Base-by-base conservation (phyloP, 2,329 filamentous ascomycete species). In the Coniochaeta ligniaria region DNA sequence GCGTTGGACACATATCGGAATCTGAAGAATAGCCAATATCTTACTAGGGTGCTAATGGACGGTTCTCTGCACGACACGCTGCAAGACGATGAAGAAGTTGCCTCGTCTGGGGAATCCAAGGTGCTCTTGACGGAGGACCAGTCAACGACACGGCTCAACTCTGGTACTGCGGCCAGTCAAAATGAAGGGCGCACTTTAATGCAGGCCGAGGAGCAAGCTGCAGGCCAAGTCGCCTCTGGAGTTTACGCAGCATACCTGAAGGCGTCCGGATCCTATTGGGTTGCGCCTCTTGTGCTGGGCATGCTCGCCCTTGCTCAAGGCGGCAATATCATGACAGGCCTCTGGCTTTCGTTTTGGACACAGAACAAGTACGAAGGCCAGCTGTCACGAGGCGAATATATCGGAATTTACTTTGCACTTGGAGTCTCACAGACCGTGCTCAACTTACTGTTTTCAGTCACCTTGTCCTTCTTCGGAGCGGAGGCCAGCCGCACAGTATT, bases 341-440 rank as follows among this genome's bases (percentile, higher is more conserved):
- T 98, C 59, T 98, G 94, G 94, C 83, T 98, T 1, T 95, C 92
- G 0, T 97, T 87, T 77, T 98, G 94, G 94, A 96, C 91, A 0
- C 90, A 90, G 0, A 75, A 92, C 72, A 88, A 89, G 70, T 96
- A 89, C 66, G n/a, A n/a, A n/a, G n/a, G n/a, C n/a, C 77, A 80
- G 8, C 83, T 89, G 61, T 79, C 82, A 0, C 83, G 78, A 12
- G 91, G 88, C 1, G 75, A 80, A 31, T 96, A 96, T 69, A 91
- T 92, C 66, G 87, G 86, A 63, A 75, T 83, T 12, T 88, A 88
- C 60, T 90, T 90, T 6, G 89, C 79, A 1, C 83, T 97, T 0
- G 92, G 90, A 62, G 82, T 81, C 0, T 66, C 78, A 0, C 91
- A 96, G 68, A 89, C 89, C 0, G 24, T 91, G 0, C 75, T 95